Percentiles rank a stretch among this genome's conserved stretches.
These are phyloP conservation scores for Coprinopsis cinerea DNA, from an alignment of 768 basidiomycete genomes.

Conservation along the genomic window DNA sequence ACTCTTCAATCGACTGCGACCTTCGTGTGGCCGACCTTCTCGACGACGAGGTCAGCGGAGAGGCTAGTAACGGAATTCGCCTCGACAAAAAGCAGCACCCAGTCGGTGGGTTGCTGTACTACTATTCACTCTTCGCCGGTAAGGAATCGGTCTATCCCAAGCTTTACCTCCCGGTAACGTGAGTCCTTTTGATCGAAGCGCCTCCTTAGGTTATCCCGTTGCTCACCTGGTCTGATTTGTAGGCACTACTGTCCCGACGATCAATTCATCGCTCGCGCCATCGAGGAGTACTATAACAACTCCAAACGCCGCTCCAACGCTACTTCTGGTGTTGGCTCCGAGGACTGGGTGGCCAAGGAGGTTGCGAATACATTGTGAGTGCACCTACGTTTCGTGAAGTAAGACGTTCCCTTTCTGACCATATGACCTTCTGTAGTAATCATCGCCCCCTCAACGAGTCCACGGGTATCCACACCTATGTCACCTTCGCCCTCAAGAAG, in stretches of 20 bases:
- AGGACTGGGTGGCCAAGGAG: conserved; percentile 25
- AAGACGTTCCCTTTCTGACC: neutral
- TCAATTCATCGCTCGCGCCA: conserved; percentile 18
- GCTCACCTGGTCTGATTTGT: neutral
- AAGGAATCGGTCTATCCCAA: conserved; percentile 24
- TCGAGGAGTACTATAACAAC: conserved; percentile 22
- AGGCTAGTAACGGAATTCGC: conserved; percentile 1
- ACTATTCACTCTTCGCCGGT: conserved; percentile 25
- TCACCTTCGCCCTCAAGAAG: conserved; percentile 26
- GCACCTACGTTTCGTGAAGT: neutral
- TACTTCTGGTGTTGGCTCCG: neutral
- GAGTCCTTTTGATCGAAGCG: conserved; percentile 9
- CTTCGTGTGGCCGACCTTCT: conserved; percentile 12
- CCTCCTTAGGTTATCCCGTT: neutral
- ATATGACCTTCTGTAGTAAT: conserved; percentile 14
- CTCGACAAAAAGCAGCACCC: conserved; percentile 19
- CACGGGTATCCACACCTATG: conserved; percentile 26
- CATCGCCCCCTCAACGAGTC: conserved; percentile 20
- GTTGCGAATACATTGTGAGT: conserved; percentile 24
- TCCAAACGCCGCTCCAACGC: conserved; percentile 11
- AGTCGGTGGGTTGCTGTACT: conserved; percentile 23
- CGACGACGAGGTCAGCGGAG: neutral
- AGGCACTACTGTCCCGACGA: conserved; percentile 27
- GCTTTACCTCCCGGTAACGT: conserved; percentile 28
- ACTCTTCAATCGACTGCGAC: conserved; percentile 18